These are phyloP conservation scores for Pseudocercospora musae DNA, from an alignment of 2,329 filamentous ascomycete genomes.

Conservation along the genomic window DNA sequence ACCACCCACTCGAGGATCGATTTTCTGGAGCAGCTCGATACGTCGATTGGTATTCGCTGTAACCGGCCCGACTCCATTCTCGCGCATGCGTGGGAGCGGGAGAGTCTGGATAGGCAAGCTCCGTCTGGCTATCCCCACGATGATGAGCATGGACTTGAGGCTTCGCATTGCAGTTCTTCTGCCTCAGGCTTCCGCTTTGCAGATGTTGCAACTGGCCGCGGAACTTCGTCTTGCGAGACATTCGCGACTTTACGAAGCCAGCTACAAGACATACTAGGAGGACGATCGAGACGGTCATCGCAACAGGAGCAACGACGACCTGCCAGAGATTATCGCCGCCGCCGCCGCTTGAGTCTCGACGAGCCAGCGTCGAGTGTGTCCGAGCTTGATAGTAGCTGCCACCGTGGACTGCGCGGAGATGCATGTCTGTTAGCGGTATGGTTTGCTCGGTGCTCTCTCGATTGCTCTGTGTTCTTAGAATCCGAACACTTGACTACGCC, in stretches of 20 bases:
- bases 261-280: background rate
- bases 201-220: background rate
- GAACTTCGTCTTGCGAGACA: background rate
- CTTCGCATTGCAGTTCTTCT: background rate
- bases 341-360: conserved; percentile 8
- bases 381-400: conserved; percentile 10
- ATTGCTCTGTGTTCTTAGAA: background rate
- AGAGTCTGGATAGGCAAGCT: background rate
- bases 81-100: background rate
- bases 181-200: background rate
- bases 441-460: background rate
- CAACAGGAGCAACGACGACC: conserved; percentile 1
- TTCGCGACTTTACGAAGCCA: background rate
- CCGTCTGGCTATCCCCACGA: background rate
- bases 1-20: background rate
- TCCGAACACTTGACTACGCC: background rate
- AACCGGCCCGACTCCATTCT: background rate
- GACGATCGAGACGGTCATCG: background rate
- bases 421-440: conserved; percentile 7
- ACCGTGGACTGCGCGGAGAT: conserved; percentile 9
- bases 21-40: background rate
- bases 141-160: background rate
- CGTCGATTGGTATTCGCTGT: background rate
- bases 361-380: conserved; percentile 5
- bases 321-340: conserved; percentile 6